phyloP scores from a whole-genome alignment of 2,329 filamentous ascomycete genomes.

The Fusarium penzigii region DNA sequence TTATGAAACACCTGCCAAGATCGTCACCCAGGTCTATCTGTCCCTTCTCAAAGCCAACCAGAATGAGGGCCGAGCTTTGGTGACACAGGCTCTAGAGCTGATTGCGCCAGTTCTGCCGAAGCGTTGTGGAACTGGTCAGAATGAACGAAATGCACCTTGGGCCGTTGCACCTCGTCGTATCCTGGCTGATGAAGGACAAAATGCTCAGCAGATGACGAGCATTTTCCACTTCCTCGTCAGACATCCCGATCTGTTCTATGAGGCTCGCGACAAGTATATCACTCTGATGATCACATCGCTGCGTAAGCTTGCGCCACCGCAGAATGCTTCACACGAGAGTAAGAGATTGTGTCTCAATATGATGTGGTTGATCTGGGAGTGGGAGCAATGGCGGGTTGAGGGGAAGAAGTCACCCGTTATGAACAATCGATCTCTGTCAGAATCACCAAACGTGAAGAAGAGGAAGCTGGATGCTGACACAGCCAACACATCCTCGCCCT shows the following conservation, averaged over 20 bases:
- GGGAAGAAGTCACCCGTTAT: slow-evolving; percentile 44
- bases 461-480: slow-evolving; percentile 70
- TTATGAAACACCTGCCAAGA: slow-evolving; percentile 95
- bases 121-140: slow-evolving; percentile 67
- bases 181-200: slow-evolving; percentile 89
- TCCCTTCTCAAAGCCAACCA: slow-evolving; percentile 90
- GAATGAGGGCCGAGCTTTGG: slow-evolving; percentile 87
- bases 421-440: slow-evolving; percentile 47
- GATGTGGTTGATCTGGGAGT: slow-evolving; percentile 87
- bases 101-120: slow-evolving; percentile 93
- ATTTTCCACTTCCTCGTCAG: slow-evolving; percentile 97
- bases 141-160: slow-evolving; percentile 81
- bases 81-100: slow-evolving; percentile 91
- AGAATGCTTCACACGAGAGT: slow-evolving; percentile 84
- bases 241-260: slow-evolving; percentile 92
- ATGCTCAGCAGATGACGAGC: slow-evolving; percentile 91
- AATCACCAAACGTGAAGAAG: slow-evolving; percentile 75
- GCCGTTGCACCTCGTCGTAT: slow-evolving; percentile 88
- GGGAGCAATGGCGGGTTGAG: slow-evolving; percentile 83
- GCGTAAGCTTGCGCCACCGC: slow-evolving; percentile 80
- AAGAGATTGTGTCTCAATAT: slow-evolving; percentile 90
- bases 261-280: slow-evolving; percentile 88
- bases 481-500: slow-evolving; percentile 55
- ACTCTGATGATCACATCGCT: slow-evolving; percentile 86
- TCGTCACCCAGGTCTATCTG: slow-evolving; percentile 92